Base-by-base conservation (phyloP, 495 filamentous ascomycete species). In the Extremus antarcticus region DNA sequence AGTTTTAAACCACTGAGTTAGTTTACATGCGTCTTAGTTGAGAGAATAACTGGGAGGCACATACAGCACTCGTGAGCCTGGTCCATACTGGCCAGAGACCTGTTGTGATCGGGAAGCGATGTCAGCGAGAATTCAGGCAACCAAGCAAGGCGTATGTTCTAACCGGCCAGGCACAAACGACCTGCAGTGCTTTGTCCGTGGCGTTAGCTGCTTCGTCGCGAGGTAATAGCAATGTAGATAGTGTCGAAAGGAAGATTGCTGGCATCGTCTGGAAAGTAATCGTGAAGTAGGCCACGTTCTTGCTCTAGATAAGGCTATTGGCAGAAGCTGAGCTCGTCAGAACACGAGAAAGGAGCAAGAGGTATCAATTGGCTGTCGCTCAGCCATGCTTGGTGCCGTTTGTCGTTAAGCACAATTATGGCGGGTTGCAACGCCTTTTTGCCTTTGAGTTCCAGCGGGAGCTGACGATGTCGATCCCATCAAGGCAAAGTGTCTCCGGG, bases 91-190 rank as follows among this genome's bases (percentile, higher is more conserved):
- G 3, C 79, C 80, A 4, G 29, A 35, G 4, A 35, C 29, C 29
- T 35, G n/a, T n/a, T n/a, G n/a, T n/a, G n/a, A n/a, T n/a, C n/a
- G n/a, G n/a, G n/a, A n/a, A n/a, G n/a, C n/a, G n/a, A n/a, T n/a
- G 29, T 35, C 29, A 35, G 29, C 29, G 13, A 13, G 13, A 35
- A 7, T 7, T 35, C 29, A 35, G 29, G 29, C 29, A 13, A 4
- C 13, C 29, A 35, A 13, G 13, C 29, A 35, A n/a, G n/a, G n/a
- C 29, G 7, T 7, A 7, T 35, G 29, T 35, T 3, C 75, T 79
- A 0, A 83, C 73, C 0, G 80, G 78, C 73, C 74, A 83, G 16
- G 77, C 78, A 55, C 80, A 83, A 0, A 83, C 61, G 43, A 81
- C 80, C 55, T 76, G 66, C 13, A 76, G 50, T 21, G 62, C 61